These are phyloP conservation scores for Kwoniella sp. DNA, from an alignment of 768 basidiomycete genomes.

Conservation along the genomic window DNA sequence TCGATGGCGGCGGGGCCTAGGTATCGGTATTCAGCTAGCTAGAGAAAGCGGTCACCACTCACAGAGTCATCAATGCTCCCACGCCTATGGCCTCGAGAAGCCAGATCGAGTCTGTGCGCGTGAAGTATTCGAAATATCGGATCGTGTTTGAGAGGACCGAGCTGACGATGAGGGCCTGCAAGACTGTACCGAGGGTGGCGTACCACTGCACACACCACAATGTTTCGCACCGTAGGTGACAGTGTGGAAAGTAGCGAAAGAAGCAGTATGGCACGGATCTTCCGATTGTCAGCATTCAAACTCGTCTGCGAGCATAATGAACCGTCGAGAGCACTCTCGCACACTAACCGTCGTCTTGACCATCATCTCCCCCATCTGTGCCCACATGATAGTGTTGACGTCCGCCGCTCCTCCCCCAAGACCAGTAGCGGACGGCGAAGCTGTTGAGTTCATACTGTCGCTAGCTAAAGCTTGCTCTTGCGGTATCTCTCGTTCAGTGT, in stretches of 20 bases:
- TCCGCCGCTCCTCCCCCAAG: neutral
- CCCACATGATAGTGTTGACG: slow-evolving; percentile 8
- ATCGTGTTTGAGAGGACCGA: slow-evolving; percentile 10
- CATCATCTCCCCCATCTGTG: slow-evolving; percentile 1
- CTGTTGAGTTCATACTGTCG: slow-evolving; percentile 1
- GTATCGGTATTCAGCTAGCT: no score
- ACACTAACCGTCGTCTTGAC: slow-evolving; percentile 3
- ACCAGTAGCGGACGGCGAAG: neutral
- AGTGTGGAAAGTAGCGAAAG: no score
- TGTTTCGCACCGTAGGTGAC: neutral
- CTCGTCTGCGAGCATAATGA: neutral
- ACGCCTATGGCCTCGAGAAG: neutral
- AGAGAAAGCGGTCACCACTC: neutral
- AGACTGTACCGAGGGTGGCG: slow-evolving; percentile 9
- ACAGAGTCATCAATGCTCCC: slow-evolving; percentile 7
- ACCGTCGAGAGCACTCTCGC: no score
- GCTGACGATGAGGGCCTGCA: slow-evolving; percentile 12
- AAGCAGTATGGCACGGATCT: no score
- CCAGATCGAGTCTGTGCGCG: slow-evolving; percentile 13
- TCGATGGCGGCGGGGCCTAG: no score
- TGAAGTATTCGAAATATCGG: slow-evolving; percentile 12
- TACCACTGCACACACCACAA: slow-evolving; percentile 4
- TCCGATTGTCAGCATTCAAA: no score
- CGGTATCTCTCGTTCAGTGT: no score
- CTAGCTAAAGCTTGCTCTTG: neutral